Conservation (phyloP, 106 monocot genomes). For the Phalaenopsis aphrodite region DNA sequence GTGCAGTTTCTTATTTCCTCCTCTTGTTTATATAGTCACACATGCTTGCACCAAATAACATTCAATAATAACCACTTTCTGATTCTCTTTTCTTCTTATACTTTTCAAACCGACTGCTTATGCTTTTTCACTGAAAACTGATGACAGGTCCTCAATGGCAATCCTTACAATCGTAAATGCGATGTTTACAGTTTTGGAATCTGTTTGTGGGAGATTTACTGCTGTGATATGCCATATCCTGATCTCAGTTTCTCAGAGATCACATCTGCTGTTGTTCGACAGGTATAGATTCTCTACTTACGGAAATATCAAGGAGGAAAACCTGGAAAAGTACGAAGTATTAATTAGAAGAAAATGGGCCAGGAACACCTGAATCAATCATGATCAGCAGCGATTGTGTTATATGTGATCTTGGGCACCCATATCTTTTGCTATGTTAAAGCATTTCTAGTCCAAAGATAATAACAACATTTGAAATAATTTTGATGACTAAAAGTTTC, state of each 20-base stretch:
- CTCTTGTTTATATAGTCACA: too few relatives aligned
- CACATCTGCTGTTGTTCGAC: conserved; percentile 80
- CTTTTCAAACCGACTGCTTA: background rate
- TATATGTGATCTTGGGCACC: too few relatives aligned
- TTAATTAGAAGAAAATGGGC: background rate
- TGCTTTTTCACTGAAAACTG: background rate
- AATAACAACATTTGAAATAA: too few relatives aligned
- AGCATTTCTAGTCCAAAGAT: too few relatives aligned
- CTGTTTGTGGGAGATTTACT: conserved; percentile 91
- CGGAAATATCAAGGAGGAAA: background rate
- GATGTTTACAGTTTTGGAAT: conserved; percentile 94
- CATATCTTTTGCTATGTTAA: too few relatives aligned
- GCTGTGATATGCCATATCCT: conserved; percentile 94
- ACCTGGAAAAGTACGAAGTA: background rate
- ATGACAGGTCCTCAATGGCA: conserved; percentile 71
- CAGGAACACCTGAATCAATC: background rate
- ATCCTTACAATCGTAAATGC: conserved; percentile 82
- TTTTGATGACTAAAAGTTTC: too few relatives aligned
- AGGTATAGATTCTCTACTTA: conserved; percentile 21
- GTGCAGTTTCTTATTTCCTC: too few relatives aligned
- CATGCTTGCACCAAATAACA: too few relatives aligned
- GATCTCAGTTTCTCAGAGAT: conserved; percentile 83
- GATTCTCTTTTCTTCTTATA: background rate
- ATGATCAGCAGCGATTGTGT: too few relatives aligned
- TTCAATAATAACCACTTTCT: too few relatives aligned